Evolutionary conservation across 768 basidiomycete species (phyloP), one percentile per base, ranked within the genome.

Genomic region (Mycena epipterygia): DNA sequence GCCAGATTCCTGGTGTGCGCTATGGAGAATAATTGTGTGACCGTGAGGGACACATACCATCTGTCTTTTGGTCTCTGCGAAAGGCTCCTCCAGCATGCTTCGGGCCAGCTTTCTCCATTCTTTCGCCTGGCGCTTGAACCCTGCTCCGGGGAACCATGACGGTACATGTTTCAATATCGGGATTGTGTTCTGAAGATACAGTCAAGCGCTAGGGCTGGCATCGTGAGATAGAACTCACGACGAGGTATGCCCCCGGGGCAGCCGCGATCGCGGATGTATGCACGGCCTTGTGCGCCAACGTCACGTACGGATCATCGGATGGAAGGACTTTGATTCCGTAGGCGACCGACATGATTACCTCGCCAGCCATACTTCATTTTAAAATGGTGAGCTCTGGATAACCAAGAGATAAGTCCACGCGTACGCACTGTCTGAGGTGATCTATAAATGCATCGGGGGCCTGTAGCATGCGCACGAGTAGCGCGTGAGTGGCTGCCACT

Each of bases 131-230:
- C 76, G 79, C 69, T 86, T 79, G 73, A 86, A 88, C 23, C 80
- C 81, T 9, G 84, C 81, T 0, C 87, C 87, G 29, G 87, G 86
- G 9, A 87, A 39, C 86, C 87, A 88, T 13, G 55, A 39, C 0
- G 81, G 82, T 0, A 82, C 64, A 29, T 80, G 70, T 37, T 72
- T 73, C 35, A 81, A 72, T 73, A 35, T 35, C 0, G 64, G 68
- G 17, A 60, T 52, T 32, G n/a, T 35, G 58, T 64, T 60, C 53
- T 67, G 46, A 3, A 19, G 14, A 21, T 33, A 19, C 17, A 16
- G 7, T 19, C 27, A n/a, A 17, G 16, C 3, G 8, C 14, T 53
- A 3, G n/a, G 11, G n/a, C n/a, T n/a, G 33, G 53, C 21, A 8
- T 7, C 8, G 19, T n/a, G n/a, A 21, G 21, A 32, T 32, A 16